These are phyloP conservation scores for Lolium rigidum DNA, from an alignment of 176 grass and related monocot species.

Conservation along the genomic window DNA sequence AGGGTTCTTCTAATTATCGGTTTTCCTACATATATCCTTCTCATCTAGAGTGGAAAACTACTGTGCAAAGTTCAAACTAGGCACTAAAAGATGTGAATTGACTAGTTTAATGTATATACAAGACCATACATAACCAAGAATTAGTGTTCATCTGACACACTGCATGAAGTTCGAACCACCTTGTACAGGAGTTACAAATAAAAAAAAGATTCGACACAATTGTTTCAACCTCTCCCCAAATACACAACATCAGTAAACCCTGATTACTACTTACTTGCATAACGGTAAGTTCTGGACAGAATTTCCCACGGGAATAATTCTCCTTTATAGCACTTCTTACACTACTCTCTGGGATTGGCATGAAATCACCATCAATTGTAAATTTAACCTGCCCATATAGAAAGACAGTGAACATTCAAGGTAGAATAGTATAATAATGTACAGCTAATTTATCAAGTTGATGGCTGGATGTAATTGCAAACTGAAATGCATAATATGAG, in stretches of 20 bases:
- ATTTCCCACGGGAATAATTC: conserved; percentile 72
- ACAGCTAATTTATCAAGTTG: not conserved
- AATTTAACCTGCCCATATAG: conserved; percentile 75
- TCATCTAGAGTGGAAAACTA: not conserved
- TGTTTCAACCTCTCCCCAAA: not conserved
- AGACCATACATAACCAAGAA: not conserved
- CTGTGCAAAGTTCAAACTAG: not conserved
- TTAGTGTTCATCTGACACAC: not conserved
- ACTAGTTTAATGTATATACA: not conserved
- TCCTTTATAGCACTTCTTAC: conserved; percentile 70
- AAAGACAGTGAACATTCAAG: not conserved
- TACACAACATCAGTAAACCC: conserved; percentile 2
- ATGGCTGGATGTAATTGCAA: conserved; percentile 7
- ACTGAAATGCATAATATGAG: not conserved
- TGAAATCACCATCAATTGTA: conserved; percentile 71
- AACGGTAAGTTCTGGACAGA: conserved; percentile 67
- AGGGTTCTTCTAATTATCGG: not conserved
- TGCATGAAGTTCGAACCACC: not conserved
- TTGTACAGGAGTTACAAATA: not conserved
- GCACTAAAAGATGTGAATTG: conserved; percentile 17
- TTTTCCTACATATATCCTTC: conserved; percentile 14
- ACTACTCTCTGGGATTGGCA: conserved; percentile 64
- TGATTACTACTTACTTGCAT: conserved; percentile 58
- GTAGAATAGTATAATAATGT: conserved; percentile 14
- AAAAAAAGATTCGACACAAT: not conserved